Base-by-base conservation (phyloP, 371 early-diverging fungal species). In the Mortierella sp. region DNA sequence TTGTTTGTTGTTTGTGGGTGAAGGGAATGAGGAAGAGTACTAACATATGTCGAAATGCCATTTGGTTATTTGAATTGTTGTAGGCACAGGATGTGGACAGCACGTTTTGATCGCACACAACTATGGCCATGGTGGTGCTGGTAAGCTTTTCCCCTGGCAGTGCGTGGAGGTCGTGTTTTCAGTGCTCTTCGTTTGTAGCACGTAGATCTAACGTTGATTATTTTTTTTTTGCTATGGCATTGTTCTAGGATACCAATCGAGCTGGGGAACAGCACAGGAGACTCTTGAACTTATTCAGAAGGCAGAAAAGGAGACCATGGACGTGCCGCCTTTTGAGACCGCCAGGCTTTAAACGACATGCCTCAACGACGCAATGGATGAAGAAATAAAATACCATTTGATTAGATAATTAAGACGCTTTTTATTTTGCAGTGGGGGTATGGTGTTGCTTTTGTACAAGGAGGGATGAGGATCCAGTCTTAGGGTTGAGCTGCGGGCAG, bases 91-190 rank as follows among this genome's bases (percentile, higher is more conserved):
- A 14, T 73, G 68, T 1, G 89, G 88, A 16, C 83, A 85, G 44
- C 80, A 78, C 8, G 80, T 93, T 11, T 40, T 92, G 44, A 85
- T 94, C 3, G 89, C 90, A 13, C 94, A 95, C 85, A 92, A 93
- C 70, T 95, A 95, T 86, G 96, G 96, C 0, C 96, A 96, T 85
- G 94, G 94, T 34, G 93, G 94, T 0, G 92, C 88, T 73, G 95
- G 93, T 79, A 87, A 85, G 73, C 70, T 41, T 70, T 31, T 11
- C 24, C 31, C 22, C 61, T 37, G 47, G 47, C 6, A 4, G 24
- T 22, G 34, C 26, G 8, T 29, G 26, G 26, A 40, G 39, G 14
- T 34, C n/a, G 43, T n/a, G 34, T 64, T 52, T 68, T 8, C 10
- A 26, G 6, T 61, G 63, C 4, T 53, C n/a, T n/a, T n/a, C n/a